Base-by-base conservation (phyloP, 2,329 filamentous ascomycete genomes). In the Fusarium mangiferae region DNA sequence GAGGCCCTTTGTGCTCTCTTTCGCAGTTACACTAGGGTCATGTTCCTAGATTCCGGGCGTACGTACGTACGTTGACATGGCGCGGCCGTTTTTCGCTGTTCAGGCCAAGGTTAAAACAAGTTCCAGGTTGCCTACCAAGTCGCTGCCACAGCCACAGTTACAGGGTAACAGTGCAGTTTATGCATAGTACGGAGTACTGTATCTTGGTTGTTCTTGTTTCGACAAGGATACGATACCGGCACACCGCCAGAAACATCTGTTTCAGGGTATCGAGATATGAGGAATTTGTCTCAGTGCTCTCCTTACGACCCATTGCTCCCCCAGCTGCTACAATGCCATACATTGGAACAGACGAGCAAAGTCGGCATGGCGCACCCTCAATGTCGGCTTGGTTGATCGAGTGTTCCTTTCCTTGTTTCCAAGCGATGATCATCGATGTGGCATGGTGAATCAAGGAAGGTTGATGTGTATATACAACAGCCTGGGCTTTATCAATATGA, bases 171-270 rank as follows among this genome's bases (percentile, higher is more conserved):
- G 26, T 30, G 22, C 45, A 48, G 45, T 30, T 48, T 48, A 30
- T 48, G 45, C 45, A 28, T 28, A 46, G 12, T 30, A 30, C 12
- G 30, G 30, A 30, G 11, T 30, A 30, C 30, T 11, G 30, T 30
- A 30, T 30, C 30, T 30, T 30, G 30, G 30, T 12, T 48, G 45
- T 48, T 66, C 35, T 54, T 45, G 48, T 49, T 46, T 44, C 14
- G 39, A 62, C 67, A 72, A 72, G 71, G 67, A 57, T 72, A 49
- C 44, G 67, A 48, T 64, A 45, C 48, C 42, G 52, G 49, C 61
- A 73, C 68, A 75, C 72, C 72, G 72, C 72, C 38, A 74, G 60
- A 70, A 69, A 66, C 72, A 62, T 41, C 55, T 74, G 72, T 74
- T 74, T 73, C 72, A 75, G 52, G 30, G 60, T 63, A 66, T 72